Base-by-base conservation (phyloP, 352 stramenopile genomes). In the Globisporangium recalcitrans region DNA sequence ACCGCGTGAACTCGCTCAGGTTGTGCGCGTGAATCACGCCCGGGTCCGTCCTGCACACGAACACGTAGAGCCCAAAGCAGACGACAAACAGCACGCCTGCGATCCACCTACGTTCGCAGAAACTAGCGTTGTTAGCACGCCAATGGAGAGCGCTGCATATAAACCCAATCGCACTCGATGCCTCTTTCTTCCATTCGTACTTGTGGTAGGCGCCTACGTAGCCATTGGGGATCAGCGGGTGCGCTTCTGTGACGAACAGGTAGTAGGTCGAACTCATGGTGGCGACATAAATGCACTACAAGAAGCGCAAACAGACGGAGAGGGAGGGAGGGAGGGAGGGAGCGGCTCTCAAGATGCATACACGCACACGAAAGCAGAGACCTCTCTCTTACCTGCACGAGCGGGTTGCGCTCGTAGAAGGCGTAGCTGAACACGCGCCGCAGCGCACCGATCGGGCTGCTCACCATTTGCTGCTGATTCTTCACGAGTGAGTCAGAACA, bases 221-320 rank as follows among this genome's bases (percentile, higher is more conserved):
- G 65, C 68, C 52, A 65, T 92, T 92, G 2, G 82, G 83, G 27
- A 94, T 56, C 24, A 73, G 64, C 51, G 71, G 68, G 53, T 88
- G 71, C 36, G 78, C 83, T 56, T 95, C 84, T 0, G 63, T 64
- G 38, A 96, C 62, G 57, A 93, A 95, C 34, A 82, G 60, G 55
- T 71, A 80, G 59, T 92, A 96, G 34, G 76, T 88, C 22, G 61
- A 63, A 9, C 74, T 57, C 75, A 96, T 90, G 51, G 91, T 70
- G 22, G 61, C 29, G 44, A 95, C 80, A 66, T 96, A 97, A 24
- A 96, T 63, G 32, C 94, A 73, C 44, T n/a, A 21, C 5, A 42
- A 5, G 13, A 21, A 10, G 36, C 21, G 19, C 26, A 56, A 34
- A n/a, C 36, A 21, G n/a, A 13, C 27, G 22, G 32, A 29, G 36